Evolutionary conservation across 2,329 filamentous ascomycete genomes (phyloP).

Genomic region (Cytospora leucostoma): DNA sequence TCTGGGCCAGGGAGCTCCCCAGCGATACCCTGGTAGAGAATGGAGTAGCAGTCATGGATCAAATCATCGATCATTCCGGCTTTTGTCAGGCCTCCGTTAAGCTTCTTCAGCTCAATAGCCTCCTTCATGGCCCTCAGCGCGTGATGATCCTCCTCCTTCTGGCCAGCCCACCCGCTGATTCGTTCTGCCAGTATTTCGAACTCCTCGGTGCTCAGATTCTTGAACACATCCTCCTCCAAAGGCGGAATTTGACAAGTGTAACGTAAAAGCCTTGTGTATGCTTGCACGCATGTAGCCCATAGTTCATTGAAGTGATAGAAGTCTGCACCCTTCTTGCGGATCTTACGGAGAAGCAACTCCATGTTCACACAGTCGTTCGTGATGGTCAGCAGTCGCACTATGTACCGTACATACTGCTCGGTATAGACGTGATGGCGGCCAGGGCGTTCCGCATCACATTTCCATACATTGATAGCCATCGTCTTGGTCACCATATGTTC

Average conservation of each 20-base stretch:
- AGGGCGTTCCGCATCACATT: slow-evolving; percentile 79
- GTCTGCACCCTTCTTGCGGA: slow-evolving; percentile 80
- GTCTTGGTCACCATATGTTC: slow-evolving; percentile 85
- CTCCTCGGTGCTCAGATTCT: slow-evolving; percentile 54
- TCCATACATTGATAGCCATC: slow-evolving; percentile 94
- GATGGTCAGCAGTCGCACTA: slow-evolving; percentile 72
- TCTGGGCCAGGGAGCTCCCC: slow-evolving; percentile 57
- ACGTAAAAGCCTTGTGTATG: slow-evolving; percentile 57
- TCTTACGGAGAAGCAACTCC: slow-evolving; percentile 75
- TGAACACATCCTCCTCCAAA: slow-evolving; percentile 57
- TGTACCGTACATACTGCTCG: slow-evolving; percentile 80
- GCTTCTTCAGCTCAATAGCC: slow-evolving; percentile 61
- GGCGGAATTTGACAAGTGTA: slow-evolving; percentile 48
- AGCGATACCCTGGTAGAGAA: slow-evolving; percentile 69
- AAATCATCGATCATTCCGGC: slow-evolving; percentile 84
- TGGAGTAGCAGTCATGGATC: slow-evolving; percentile 86
- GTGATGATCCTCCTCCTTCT: slow-evolving; percentile 40
- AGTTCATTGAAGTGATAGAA: slow-evolving; percentile 64
- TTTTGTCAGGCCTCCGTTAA: slow-evolving; percentile 89
- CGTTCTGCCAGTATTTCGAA: slow-evolving; percentile 59
- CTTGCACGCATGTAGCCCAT: slow-evolving; percentile 58
- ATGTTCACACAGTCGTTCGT: slow-evolving; percentile 74
- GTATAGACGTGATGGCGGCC: slow-evolving; percentile 93
- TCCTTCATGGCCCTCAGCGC: slow-evolving; percentile 59
- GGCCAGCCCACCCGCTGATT: slow-evolving; percentile 56